phyloP scores from a whole-genome alignment of 1,284 basidiomycete genomes.

The Grifola frondosa region DNA sequence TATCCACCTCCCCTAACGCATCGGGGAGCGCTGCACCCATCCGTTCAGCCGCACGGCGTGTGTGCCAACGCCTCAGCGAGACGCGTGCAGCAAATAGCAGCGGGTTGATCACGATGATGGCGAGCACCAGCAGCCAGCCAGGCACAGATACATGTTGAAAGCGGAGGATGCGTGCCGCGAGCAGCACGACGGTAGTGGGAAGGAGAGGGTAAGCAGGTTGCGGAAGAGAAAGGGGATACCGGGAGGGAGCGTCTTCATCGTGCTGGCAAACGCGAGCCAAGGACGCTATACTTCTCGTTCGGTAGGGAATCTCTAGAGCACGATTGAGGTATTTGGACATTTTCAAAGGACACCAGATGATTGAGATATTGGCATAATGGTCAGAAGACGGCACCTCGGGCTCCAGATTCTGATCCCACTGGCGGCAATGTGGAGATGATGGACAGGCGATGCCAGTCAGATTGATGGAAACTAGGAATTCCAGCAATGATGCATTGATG shows the following conservation, averaged over 20 bases:
- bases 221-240: constrained; percentile 3
- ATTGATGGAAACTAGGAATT: no score
- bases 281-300: no score
- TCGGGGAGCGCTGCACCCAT: constrained; percentile 13
- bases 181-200: not conserved
- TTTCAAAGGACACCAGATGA: no score
- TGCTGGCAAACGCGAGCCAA: no score
- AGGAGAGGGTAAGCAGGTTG: not conserved
- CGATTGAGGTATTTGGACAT: no score
- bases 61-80: not conserved
- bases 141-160: not conserved
- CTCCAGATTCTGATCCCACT: no score
- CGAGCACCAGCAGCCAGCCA: constrained; percentile 6
- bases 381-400: no score
- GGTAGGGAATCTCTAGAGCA: no score
- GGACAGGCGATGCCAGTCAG: no score
- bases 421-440: no score
- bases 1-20: constrained; percentile 5
- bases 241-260: constrained; percentile 6
- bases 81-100: not conserved
- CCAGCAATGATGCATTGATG: no score
- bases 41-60: constrained; percentile 11
- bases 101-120: constrained; percentile 5
- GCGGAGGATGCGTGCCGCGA: not conserved
- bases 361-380: no score